Evolutionary conservation across 208 protist species (phyloP).

Genomic region (Crithidia expoeki): DNA sequence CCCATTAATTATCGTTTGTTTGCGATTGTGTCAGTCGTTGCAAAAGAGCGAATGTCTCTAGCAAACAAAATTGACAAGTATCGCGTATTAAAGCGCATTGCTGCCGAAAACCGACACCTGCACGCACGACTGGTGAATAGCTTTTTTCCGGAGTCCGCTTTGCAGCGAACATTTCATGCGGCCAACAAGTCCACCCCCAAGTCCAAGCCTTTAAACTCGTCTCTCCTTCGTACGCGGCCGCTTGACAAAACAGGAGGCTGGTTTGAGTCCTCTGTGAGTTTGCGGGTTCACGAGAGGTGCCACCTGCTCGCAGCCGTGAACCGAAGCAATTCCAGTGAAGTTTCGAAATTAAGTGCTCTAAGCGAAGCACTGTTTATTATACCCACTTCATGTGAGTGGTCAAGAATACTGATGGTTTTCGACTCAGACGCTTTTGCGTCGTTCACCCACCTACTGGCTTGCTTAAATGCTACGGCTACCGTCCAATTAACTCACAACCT

Average conservation of each 20-base stretch:
- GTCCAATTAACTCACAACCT: neutral
- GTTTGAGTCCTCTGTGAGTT: constrained; percentile 41
- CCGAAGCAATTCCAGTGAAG: constrained; percentile 2
- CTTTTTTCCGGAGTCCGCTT: constrained; percentile 2
- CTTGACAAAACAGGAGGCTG: neutral
- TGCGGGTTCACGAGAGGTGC: constrained; percentile 31
- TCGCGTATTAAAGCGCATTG: constrained; percentile 42
- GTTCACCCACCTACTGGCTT: neutral
- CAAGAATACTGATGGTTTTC: neutral
- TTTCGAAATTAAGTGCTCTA: constrained; percentile 14
- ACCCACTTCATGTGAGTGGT: constrained; percentile 9
- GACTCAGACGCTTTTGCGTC: constrained; percentile 22
- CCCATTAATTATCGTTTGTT: no score
- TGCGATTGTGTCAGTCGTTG: no score
- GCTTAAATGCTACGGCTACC: constrained; percentile 2
- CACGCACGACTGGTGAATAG: constrained; percentile 36
- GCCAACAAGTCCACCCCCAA: no score
- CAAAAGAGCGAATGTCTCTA: constrained; percentile 35
- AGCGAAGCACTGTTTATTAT: constrained; percentile 15
- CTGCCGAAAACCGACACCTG: constrained; percentile 49
- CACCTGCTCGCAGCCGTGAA: constrained; percentile 22
- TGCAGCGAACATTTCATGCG: neutral
- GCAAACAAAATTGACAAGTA: constrained; percentile 37
- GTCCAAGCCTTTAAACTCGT: neutral
- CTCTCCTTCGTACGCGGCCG: constrained; percentile 17